Evolutionary conservation across 176 grass and related monocot genomes (phyloP).

Genomic region (Alopecurus myosuroides): DNA sequence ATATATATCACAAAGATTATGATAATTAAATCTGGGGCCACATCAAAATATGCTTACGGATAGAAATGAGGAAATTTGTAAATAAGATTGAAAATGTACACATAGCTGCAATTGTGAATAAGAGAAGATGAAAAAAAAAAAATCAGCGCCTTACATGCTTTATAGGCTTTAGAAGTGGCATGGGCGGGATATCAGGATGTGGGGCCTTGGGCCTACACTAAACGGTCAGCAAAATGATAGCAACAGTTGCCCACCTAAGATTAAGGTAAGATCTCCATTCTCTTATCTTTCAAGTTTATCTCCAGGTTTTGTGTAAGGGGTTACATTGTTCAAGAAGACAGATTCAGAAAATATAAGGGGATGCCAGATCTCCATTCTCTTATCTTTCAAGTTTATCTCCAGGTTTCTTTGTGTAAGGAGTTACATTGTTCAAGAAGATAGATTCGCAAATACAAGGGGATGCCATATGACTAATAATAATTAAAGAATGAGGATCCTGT

Average conservation of each 20-base stretch:
- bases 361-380: background rate
- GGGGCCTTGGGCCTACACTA: background rate
- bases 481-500: background rate
- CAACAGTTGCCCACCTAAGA: background rate
- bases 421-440: background rate
- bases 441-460: background rate
- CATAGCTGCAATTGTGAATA: background rate
- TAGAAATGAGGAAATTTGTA: background rate
- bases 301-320: background rate
- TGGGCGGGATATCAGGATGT: background rate
- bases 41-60: background rate
- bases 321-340: background rate
- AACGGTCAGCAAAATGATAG: background rate
- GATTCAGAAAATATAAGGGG: background rate
- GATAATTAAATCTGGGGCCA: slow-evolving; percentile 1
- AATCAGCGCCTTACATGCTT: background rate
- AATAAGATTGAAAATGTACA: background rate
- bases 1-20: background rate
- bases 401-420: background rate
- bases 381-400: background rate
- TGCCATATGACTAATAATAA: background rate
- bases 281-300: background rate
- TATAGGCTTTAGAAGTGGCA: background rate
- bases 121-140: background rate
- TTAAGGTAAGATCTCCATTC: background rate